Percentiles rank a stretch among this genome's conserved stretches.
phyloP scores from a whole-genome alignment of 75 land plant species.

The Pinus taeda region DNA sequence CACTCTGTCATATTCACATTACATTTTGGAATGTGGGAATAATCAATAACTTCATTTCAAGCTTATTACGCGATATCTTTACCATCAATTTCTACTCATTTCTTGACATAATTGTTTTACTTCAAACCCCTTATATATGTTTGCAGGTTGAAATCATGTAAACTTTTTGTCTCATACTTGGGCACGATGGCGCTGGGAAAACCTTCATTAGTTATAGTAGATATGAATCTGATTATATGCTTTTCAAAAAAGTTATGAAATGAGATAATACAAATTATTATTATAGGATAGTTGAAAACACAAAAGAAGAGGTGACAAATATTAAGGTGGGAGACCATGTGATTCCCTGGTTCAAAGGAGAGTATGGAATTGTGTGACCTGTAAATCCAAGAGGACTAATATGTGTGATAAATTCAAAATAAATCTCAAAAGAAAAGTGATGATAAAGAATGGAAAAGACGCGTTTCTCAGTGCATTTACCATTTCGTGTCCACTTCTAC shows the following conservation, averaged over 20 bases:
- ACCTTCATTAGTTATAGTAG: background rate
- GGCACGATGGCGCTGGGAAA: constrained; percentile 91
- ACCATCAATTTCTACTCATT: background rate
- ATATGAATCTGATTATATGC: no score
- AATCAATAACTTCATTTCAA: background rate
- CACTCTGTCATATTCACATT: constrained; percentile 79
- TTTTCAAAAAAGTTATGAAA: no score
- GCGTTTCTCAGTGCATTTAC: constrained; percentile 44
- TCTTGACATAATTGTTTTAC: background rate
- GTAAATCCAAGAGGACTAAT: constrained; percentile 51
- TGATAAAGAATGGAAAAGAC: constrained; percentile 48
- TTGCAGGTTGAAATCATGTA: background rate
- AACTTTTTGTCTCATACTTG: constrained; percentile 71
- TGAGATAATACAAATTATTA: no score
- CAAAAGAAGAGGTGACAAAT: constrained; percentile 26
- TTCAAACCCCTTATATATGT: background rate
- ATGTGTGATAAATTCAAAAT: constrained; percentile 46
- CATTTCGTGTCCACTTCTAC: constrained; percentile 80
- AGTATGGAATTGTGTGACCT: background rate
- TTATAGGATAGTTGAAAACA: constrained; percentile 36
- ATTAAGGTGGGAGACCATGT: constrained; percentile 3
- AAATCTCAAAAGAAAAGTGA: constrained; percentile 30
- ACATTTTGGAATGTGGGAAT: background rate
- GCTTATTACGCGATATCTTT: background rate
- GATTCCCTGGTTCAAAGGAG: background rate